These are phyloP conservation scores for Wickerhamiella domercqiae DNA, from an alignment of 805 yeast genomes.

Conservation along the genomic window DNA sequence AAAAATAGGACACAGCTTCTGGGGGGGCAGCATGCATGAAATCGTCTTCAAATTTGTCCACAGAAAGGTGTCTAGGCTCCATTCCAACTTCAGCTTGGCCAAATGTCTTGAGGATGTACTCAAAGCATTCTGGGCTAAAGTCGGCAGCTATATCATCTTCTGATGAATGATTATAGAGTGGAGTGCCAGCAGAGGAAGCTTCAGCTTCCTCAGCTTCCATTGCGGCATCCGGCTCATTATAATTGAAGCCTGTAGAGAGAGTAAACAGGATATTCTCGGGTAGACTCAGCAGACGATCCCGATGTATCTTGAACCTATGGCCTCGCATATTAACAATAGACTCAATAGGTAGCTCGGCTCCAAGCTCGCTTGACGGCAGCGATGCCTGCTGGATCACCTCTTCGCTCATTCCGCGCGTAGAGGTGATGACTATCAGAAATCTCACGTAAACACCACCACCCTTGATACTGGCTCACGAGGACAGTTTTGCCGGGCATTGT, in stretches of 20 bases:
- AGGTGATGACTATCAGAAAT: no score
- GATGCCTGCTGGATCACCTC: conserved; percentile 17
- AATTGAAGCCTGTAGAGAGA: conserved; percentile 21
- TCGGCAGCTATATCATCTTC: conserved; percentile 34
- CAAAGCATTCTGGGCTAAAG: conserved; percentile 75
- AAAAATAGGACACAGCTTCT: not conserved
- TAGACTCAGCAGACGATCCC: conserved; percentile 78
- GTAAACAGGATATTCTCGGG: conserved; percentile 84
- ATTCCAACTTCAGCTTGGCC: conserved; percentile 52
- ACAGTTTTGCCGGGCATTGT: no score
- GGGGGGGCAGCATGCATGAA: not conserved
- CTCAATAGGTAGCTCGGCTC: conserved; percentile 14
- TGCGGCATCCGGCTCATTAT: conserved; percentile 10
- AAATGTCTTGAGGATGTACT: conserved; percentile 63
- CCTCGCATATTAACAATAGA: conserved; percentile 69
- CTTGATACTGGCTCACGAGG: no score
- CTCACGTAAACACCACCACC: no score
- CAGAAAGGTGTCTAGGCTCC: conserved; percentile 14
- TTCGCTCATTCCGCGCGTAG: no score
- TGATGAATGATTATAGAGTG: no score
- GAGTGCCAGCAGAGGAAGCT: conserved; percentile 3
- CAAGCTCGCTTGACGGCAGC: conserved; percentile 3
- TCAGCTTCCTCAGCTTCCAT: conserved; percentile 6
- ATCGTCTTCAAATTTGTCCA: conserved; percentile 10
- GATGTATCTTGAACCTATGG: conserved; percentile 51